Evolutionary conservation across 2,329 filamentous ascomycete genomes (phyloP).

Genomic region (Penicillium sp.): DNA sequence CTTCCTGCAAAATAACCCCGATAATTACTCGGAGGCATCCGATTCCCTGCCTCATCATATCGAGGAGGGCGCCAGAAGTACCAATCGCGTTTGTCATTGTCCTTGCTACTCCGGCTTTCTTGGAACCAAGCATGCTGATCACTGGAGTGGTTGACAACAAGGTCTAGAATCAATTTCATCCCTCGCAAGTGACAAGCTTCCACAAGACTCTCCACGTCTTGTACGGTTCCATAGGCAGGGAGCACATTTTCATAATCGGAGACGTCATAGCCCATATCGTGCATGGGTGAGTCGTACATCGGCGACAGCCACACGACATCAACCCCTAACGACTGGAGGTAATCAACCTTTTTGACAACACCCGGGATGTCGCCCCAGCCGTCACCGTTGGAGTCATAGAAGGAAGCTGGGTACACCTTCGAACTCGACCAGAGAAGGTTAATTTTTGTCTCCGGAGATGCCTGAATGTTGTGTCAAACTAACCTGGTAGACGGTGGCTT

Average conservation of each 20-base stretch:
- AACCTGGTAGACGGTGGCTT: constrained; percentile 33
- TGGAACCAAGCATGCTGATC: constrained; percentile 67
- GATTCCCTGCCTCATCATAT: constrained; percentile 52
- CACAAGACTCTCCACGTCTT: constrained; percentile 59
- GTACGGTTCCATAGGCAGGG: constrained; percentile 58
- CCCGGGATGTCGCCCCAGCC: constrained; percentile 64
- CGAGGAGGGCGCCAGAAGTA: constrained; percentile 53
- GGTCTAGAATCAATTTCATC: constrained; percentile 66
- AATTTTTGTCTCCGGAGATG: neutral
- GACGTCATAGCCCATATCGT: constrained; percentile 70
- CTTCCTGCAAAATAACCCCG: constrained; percentile 59
- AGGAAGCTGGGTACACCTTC: constrained; percentile 32
- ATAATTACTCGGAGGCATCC: constrained; percentile 70
- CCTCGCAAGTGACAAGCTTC: constrained; percentile 54
- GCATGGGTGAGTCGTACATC: constrained; percentile 61
- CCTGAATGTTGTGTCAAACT: neutral
- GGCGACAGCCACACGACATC: constrained; percentile 67
- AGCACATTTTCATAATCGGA: constrained; percentile 63
- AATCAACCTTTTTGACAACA: constrained; percentile 61
- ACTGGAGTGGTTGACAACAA: constrained; percentile 72
- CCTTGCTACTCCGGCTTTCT: constrained; percentile 56
- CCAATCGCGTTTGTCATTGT: constrained; percentile 63
- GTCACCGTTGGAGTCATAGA: constrained; percentile 56
- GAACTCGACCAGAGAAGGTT: neutral
- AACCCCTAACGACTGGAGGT: constrained; percentile 59